These are phyloP conservation scores for Colletotrichum acutatum DNA, from an alignment of 2,329 filamentous ascomycete species.

Conservation along the genomic window DNA sequence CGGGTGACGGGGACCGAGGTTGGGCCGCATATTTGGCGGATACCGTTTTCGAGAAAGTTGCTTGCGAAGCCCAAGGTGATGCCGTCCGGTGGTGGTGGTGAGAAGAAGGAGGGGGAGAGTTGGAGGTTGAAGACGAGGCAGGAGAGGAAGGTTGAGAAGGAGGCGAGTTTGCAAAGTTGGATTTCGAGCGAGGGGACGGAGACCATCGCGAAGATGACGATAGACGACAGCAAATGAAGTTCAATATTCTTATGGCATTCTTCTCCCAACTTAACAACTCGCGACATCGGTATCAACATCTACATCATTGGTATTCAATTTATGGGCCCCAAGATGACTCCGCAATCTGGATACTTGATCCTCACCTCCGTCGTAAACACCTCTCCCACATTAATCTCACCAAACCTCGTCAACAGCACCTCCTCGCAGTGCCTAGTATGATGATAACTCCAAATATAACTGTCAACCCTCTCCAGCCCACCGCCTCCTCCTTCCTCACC, in stretches of 20 bases:
- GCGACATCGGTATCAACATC: not conserved
- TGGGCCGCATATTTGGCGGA: constrained; percentile 35
- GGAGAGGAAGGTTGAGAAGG: constrained; percentile 34
- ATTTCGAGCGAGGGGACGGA: not conserved
- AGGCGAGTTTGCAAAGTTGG: constrained; percentile 23
- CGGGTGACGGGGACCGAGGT: constrained; percentile 10
- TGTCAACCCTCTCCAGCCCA: constrained; percentile 21
- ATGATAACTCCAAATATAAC: constrained; percentile 31
- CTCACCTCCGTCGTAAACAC: constrained; percentile 26
- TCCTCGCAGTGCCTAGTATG: constrained; percentile 32
- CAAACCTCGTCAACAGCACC: constrained; percentile 10
- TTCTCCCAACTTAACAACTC: not conserved
- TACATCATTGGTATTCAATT: too few species aligned
- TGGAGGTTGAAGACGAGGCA: constrained; percentile 26
- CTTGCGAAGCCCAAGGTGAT: constrained; percentile 28
- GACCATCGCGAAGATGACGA: not conserved
- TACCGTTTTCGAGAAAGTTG: constrained; percentile 35
- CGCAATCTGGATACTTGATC: constrained; percentile 33
- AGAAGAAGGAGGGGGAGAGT: not conserved
- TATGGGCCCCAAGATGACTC: not conserved
- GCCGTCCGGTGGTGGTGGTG: not conserved
- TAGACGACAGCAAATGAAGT: not conserved
- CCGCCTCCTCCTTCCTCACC: constrained; percentile 5
- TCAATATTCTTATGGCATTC: not conserved
- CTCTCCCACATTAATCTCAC: not conserved